phyloP scores from a whole-genome alignment of 2,329 filamentous ascomycete species.

The Thermomyces lanuginosus region DNA sequence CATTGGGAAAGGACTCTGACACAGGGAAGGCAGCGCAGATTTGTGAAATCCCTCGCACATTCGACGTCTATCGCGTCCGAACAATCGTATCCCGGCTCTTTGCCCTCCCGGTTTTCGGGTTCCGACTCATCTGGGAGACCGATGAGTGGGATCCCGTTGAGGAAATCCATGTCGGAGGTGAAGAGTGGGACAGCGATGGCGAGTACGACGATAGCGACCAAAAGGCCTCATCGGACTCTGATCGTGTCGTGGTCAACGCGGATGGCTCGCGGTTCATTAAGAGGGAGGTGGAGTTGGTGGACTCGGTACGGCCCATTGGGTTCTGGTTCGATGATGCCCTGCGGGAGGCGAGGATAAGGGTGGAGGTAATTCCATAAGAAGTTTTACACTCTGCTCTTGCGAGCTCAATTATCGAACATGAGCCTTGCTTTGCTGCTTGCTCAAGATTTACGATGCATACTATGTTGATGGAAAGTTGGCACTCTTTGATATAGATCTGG shows the following conservation, averaged over 20 bases:
- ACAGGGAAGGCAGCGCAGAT: constrained; percentile 8
- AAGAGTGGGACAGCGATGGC: constrained; percentile 23
- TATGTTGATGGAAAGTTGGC: too few species aligned
- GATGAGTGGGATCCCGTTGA: constrained; percentile 74
- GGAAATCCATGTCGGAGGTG: constrained; percentile 43
- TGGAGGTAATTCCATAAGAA: constrained; percentile 40
- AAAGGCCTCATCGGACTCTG: not conserved
- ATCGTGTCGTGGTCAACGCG: constrained; percentile 9
- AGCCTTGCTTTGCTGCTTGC: too few species aligned
- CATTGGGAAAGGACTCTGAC: constrained; percentile 3
- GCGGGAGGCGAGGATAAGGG: constrained; percentile 50
- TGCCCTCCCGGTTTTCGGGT: constrained; percentile 42
- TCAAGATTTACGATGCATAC: too few species aligned
- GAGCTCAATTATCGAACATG: too few species aligned
- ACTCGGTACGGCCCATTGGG: constrained; percentile 65
- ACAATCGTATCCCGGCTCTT: constrained; percentile 62
- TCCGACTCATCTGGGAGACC: constrained; percentile 70
- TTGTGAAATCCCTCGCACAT: constrained; percentile 53
- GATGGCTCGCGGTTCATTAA: constrained; percentile 48
- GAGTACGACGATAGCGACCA: constrained; percentile 20
- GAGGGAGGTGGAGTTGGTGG: constrained; percentile 61
- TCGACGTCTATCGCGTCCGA: constrained; percentile 68
- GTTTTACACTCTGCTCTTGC: too few species aligned
- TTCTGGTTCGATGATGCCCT: constrained; percentile 58
- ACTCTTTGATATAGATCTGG: too few species aligned